Evolutionary conservation across 1,284 basidiomycete species (phyloP).

Genomic region (Prillingera fragicola): DNA sequence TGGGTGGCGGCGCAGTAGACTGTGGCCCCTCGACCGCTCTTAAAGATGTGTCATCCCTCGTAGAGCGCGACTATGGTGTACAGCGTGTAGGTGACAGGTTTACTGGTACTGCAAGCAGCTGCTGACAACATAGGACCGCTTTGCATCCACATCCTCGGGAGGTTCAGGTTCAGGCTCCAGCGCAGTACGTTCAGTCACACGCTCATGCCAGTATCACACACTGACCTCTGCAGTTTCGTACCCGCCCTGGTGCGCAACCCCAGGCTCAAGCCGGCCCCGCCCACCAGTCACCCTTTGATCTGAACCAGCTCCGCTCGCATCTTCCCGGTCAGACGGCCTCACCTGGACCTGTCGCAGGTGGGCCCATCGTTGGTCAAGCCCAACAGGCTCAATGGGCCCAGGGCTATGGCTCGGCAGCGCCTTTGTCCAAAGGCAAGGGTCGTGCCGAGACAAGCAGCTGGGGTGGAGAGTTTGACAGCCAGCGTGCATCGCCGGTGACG

Average conservation of each 20-base stretch:
- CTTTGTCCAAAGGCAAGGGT: too few species aligned
- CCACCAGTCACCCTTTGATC: conserved; percentile 30
- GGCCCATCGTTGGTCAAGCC: too few species aligned
- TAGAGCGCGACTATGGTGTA: conserved; percentile 38
- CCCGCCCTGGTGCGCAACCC: not conserved
- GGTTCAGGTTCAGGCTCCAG: conserved; percentile 12
- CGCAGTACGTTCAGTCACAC: conserved; percentile 7
- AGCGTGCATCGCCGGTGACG: too few species aligned
- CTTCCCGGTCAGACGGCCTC: conserved; percentile 25
- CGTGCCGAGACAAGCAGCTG: too few species aligned
- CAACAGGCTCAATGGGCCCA: too few species aligned
- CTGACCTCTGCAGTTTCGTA: conserved; percentile 1
- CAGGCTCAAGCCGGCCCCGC: not conserved
- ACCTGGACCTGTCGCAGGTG: too few species aligned
- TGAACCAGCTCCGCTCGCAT: conserved; percentile 34
- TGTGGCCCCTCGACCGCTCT: conserved; percentile 38
- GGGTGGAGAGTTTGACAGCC: too few species aligned
- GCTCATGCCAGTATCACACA: conserved; percentile 2
- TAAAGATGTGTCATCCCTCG: conserved; percentile 31
- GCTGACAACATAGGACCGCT: conserved; percentile 13
- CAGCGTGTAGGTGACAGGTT: conserved; percentile 28
- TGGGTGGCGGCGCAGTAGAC: conserved; percentile 33
- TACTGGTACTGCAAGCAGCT: not conserved
- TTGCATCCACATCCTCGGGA: conserved; percentile 4
- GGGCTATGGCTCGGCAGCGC: too few species aligned